These are phyloP conservation scores for Lecanoromycetidae sp. DNA, from an alignment of 2,329 filamentous ascomycete genomes.

Conservation along the genomic window DNA sequence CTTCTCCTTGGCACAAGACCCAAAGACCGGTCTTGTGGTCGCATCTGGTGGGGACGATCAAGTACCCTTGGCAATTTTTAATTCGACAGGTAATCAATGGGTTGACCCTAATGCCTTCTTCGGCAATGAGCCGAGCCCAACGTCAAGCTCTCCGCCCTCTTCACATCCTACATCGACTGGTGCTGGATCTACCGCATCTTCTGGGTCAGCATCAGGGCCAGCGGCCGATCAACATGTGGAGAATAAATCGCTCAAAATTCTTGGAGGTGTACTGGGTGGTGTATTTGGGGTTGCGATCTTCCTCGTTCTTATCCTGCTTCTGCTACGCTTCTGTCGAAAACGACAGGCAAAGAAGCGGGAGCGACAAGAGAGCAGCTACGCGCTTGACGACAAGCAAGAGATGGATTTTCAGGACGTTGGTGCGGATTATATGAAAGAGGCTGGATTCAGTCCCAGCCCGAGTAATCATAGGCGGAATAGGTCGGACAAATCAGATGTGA, in stretches of 20 bases:
- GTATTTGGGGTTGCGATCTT: slow-evolving; percentile 61
- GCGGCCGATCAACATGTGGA: slow-evolving; percentile 25
- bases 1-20: slow-evolving; percentile 59
- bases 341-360: slow-evolving; percentile 37
- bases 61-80: slow-evolving; percentile 63
- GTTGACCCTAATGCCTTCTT: slow-evolving; percentile 57
- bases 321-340: slow-evolving; percentile 50
- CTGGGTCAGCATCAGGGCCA: slow-evolving; percentile 23
- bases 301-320: slow-evolving; percentile 58
- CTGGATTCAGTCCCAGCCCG: slow-evolving; percentile 18
- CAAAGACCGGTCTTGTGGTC: slow-evolving; percentile 53
- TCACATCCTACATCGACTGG: slow-evolving; percentile 25
- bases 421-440: slow-evolving; percentile 27
- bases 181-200: slow-evolving; percentile 22
- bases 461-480: slow-evolving; percentile 13
- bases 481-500: slow-evolving; percentile 15
- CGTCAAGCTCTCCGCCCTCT: slow-evolving; percentile 22
- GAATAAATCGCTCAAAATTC: slow-evolving; percentile 43
- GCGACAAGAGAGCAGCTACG: slow-evolving; percentile 37
- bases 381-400: slow-evolving; percentile 46
- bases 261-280: slow-evolving; percentile 73
- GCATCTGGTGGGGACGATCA: slow-evolving; percentile 62
- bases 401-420: slow-evolving; percentile 33
- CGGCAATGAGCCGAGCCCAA: slow-evolving; percentile 31
- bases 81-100: slow-evolving; percentile 66